Percentiles rank a stretch among this genome's conserved stretches.
These are phyloP conservation scores for Yamadazyma conglobata DNA, from an alignment of 1,139 yeast genomes.

Conservation along the genomic window DNA sequence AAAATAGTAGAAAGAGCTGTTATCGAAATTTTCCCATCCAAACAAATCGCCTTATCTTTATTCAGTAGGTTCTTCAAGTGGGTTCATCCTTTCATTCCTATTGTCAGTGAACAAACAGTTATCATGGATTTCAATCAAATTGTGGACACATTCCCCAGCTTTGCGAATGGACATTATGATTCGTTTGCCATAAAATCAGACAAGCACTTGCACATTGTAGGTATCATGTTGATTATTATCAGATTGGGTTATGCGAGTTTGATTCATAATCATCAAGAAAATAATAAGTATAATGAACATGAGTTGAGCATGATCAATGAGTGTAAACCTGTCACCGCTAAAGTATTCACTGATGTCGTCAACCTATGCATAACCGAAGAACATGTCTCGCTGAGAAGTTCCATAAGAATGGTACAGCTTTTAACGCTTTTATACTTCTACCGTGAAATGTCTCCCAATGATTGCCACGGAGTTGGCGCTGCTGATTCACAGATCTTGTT, in stretches of 20 bases:
- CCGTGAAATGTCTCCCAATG: constrained; percentile 39
- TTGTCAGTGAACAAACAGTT: constrained; percentile 30
- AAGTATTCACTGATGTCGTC: constrained; percentile 24
- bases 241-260: constrained; percentile 41
- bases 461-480: constrained; percentile 44
- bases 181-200: constrained; percentile 27
- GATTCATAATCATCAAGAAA: constrained; percentile 32
- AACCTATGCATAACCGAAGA: constrained; percentile 33
- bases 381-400: constrained; percentile 25
- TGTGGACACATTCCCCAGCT: constrained; percentile 26
- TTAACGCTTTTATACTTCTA: constrained; percentile 34
- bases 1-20: constrained; percentile 28
- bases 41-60: constrained; percentile 25
- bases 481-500: constrained; percentile 39
- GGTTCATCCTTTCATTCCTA: constrained; percentile 39
- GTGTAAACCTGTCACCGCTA: constrained; percentile 23
- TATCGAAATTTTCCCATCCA: constrained; percentile 30
- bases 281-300: constrained; percentile 26
- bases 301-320: constrained; percentile 30
- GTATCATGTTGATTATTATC: constrained; percentile 29
- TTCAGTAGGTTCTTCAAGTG: constrained; percentile 37
- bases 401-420: constrained; percentile 33
- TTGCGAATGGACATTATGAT: constrained; percentile 19
- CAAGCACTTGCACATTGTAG: constrained; percentile 30
- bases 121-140: constrained; percentile 25